Percentiles rank a stretch among this genome's conserved stretches.
These are phyloP conservation scores for Aspergillus glaucus DNA, from an alignment of 2,329 filamentous ascomycete genomes.

Conservation along the genomic window DNA sequence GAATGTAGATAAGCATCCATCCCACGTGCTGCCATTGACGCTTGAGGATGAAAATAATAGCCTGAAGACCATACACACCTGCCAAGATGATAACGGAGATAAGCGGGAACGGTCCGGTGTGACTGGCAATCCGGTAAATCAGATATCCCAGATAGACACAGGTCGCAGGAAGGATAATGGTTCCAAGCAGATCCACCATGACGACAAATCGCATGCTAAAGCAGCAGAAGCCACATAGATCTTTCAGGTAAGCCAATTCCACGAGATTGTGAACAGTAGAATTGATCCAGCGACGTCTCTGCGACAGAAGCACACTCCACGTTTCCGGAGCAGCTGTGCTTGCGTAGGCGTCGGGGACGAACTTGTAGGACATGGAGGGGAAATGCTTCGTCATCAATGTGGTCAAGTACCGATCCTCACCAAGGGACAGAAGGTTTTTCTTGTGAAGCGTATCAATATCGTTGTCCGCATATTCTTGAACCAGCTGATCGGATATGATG, in stretches of 20 bases:
- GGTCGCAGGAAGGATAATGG: conserved; percentile 83
- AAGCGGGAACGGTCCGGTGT: conserved; percentile 69
- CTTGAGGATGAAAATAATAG: conserved; percentile 92
- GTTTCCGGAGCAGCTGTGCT: conserved; percentile 89
- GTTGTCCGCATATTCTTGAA: conserved; percentile 81
- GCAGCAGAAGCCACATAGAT: conserved; percentile 97
- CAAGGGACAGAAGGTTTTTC: conserved; percentile 86
- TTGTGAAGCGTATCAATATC: conserved; percentile 90
- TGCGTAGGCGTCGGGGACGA: conserved; percentile 86
- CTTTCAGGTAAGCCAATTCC: conserved; percentile 81
- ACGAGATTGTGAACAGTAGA: conserved; percentile 95
- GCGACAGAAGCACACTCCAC: conserved; percentile 92
- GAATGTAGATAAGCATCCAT: conserved; percentile 98
- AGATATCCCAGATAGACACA: conserved; percentile 82
- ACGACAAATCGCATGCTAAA: conserved; percentile 98
- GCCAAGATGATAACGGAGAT: conserved; percentile 87
- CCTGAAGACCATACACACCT: conserved; percentile 90
- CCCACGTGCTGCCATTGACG: conserved; percentile 97
- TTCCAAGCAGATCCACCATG: conserved; percentile 88
- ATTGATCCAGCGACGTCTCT: conserved; percentile 98
- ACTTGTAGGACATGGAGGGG: conserved; percentile 92
- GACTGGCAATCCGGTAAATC: conserved; percentile 67
- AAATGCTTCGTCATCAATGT: conserved; percentile 98
- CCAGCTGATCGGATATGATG: conserved; percentile 83
- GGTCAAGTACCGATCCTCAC: conserved; percentile 94